These are phyloP conservation scores for Candida ascalaphidarum DNA, from an alignment of 805 yeast species.

Conservation along the genomic window DNA sequence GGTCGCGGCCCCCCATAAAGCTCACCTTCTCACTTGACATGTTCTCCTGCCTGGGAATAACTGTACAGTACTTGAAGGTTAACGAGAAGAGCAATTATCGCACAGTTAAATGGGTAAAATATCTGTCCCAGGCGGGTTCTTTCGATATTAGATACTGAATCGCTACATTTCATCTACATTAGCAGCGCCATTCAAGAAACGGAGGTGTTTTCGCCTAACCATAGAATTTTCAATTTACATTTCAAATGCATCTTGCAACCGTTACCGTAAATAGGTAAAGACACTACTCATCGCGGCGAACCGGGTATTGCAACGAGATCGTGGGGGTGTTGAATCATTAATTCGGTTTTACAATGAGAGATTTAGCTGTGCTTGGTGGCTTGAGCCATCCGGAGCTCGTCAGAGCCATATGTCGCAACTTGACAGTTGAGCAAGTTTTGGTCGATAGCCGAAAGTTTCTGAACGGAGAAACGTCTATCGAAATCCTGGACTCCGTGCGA, in stretches of 20 bases:
- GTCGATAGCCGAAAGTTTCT: conserved; percentile 58
- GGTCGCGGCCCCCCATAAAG: conserved; percentile 73
- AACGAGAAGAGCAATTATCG: conserved; percentile 50
- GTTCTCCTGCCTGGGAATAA: conserved; percentile 71
- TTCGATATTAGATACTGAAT: conserved; percentile 79
- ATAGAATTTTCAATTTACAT: too few species aligned
- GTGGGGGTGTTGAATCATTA: too few species aligned
- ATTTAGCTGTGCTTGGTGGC: conserved; percentile 85
- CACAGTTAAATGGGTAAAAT: conserved; percentile 84
- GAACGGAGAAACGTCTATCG: conserved; percentile 92
- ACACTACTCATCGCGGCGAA: too few species aligned
- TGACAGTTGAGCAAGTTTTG: conserved; percentile 66
- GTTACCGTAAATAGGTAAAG: too few species aligned
- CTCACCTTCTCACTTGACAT: conserved; percentile 61
- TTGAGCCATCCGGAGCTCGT: conserved; percentile 80
- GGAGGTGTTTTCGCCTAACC: too few species aligned
- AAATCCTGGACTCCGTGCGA: conserved; percentile 80
- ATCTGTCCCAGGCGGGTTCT: conserved; percentile 65
- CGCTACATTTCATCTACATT: too few species aligned
- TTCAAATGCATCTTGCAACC: too few species aligned
- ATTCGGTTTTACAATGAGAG: conserved; percentile 59
- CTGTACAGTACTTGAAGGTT: conserved; percentile 65
- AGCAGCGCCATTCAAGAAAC: too few species aligned
- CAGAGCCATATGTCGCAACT: conserved; percentile 61
- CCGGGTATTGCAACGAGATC: too few species aligned